Evolutionary conservation across 768 basidiomycete species (phyloP).

Genomic region (Rhodosporidiobolus sp.): DNA sequence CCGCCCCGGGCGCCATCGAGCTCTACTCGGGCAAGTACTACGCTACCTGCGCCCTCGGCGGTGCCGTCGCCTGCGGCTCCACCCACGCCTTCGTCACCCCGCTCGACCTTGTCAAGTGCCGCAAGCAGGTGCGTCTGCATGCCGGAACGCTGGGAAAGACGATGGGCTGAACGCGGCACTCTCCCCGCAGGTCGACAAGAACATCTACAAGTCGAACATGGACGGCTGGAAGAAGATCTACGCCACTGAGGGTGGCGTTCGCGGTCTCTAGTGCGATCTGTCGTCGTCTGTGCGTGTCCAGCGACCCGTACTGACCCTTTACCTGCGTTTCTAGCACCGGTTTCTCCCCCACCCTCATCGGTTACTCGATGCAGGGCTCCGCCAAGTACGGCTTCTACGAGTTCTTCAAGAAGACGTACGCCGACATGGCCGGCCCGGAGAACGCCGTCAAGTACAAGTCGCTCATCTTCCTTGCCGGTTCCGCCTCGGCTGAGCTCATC

Average conservation of each 20-base stretch:
- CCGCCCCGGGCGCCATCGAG: constrained; percentile 31
- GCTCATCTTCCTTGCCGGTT: constrained; percentile 54
- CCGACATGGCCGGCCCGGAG: constrained; percentile 52
- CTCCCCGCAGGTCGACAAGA: constrained; percentile 40
- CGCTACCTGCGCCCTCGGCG: constrained; percentile 80
- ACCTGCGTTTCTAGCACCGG: constrained; percentile 46
- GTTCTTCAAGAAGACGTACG: constrained; percentile 53
- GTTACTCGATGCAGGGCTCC: constrained; percentile 54
- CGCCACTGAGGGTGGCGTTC: constrained; percentile 40
- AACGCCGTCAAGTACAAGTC: constrained; percentile 52
- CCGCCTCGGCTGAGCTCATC: constrained; percentile 54
- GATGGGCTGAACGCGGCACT: too few relatives aligned
- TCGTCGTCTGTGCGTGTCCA: neutral
- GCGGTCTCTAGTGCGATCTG: constrained; percentile 39
- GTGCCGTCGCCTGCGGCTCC: constrained; percentile 78
- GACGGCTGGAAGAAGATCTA: constrained; percentile 45
- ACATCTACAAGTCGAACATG: constrained; percentile 43
- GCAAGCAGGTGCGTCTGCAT: constrained; percentile 38
- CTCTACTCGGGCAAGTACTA: constrained; percentile 45
- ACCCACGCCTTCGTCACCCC: constrained; percentile 61
- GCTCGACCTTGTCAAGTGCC: constrained; percentile 46
- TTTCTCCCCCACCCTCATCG: constrained; percentile 52
- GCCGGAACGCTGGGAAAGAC: too few relatives aligned
- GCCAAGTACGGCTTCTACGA: constrained; percentile 53
- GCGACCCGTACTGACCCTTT: neutral